Evolutionary conservation across 1,139 yeast species (phyloP), one percentile per base, ranked within the genome.

Genomic region (Candida mesenterica): DNA sequence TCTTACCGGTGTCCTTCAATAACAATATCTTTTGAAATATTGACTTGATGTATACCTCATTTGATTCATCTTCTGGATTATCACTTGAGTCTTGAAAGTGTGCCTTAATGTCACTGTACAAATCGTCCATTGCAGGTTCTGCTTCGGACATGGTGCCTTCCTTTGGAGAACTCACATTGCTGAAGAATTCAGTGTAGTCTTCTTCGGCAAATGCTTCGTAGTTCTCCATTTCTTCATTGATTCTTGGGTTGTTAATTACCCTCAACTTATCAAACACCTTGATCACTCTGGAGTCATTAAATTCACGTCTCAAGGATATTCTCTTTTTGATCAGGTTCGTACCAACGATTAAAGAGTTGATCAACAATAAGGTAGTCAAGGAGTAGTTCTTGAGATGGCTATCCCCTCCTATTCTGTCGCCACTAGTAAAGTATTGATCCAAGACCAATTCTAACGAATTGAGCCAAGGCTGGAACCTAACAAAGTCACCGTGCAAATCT

Each of bases 201-300:
- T 63, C 72, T 31, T 65, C 71, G 2, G 71, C 72, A 30, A 46
- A 60, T 1, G 49, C 53, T 37, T 66, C 67, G 42, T 71, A 76
- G 34, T 62, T 62, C 10, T 65, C 68, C 24, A 75, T 67, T 39
- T 73, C 72, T 35, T 72, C 75, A 36, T 59, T 57, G 24, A 75
- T 61, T 28, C 75, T 61, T 8, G 53, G 59, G 46, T 66, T 68
- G 31, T 64, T 54, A 13, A 75, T 47, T 0, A 45, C 52, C 33
- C 55, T 59, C 12, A 74, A 50, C 31, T 61, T 61, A 30, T 68
- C 68, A 32, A 74, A 68, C 1, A 75, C 54, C 31, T 53, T 54
- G 7, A 52, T 40, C 4, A 76, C 42, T 8, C 75, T 59, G 1
- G 74, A 63, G 27, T 69, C 72, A 15, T 57, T 59, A 15, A 76